These are phyloP conservation scores for Hamigera avellanea DNA, from an alignment of 495 filamentous ascomycete species.

Conservation along the genomic window DNA sequence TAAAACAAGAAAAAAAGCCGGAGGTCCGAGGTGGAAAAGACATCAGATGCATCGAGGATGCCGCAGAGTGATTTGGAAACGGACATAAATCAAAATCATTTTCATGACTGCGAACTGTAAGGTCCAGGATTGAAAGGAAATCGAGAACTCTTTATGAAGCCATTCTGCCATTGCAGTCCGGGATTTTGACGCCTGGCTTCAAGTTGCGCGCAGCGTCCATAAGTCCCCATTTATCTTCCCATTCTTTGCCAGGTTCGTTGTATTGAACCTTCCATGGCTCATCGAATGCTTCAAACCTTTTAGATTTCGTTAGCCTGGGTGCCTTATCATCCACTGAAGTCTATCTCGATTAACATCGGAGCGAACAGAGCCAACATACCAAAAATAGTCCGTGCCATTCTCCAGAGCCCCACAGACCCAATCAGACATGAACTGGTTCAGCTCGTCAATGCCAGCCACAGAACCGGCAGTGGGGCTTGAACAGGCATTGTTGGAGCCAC, in stretches of 20 bases:
- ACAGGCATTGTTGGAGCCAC: constrained; percentile 47
- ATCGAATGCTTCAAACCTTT: constrained; percentile 83
- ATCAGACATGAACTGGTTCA: constrained; percentile 78
- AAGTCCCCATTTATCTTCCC: constrained; percentile 95
- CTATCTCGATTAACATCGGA: background rate
- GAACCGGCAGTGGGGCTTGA: constrained; percentile 41
- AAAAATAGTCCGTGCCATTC: constrained; percentile 86
- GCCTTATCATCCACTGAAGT: background rate
- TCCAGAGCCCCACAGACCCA: constrained; percentile 74
- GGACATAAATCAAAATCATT: too few relatives aligned
- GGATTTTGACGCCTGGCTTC: constrained; percentile 77
- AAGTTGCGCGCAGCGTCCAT: constrained; percentile 79
- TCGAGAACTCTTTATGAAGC: constrained; percentile 16
- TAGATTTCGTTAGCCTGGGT: constrained; percentile 1
- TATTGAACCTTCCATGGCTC: constrained; percentile 85
- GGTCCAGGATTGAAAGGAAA: too few relatives aligned
- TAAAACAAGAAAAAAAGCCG: too few relatives aligned
- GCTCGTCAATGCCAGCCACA: constrained; percentile 67
- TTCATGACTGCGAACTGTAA: too few relatives aligned
- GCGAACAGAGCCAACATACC: constrained; percentile 41
- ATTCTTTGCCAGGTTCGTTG: constrained; percentile 57
- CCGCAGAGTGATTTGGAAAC: too few relatives aligned
- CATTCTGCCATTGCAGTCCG: constrained; percentile 73
- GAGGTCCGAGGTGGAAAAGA: too few relatives aligned
- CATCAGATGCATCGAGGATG: too few relatives aligned